phyloP scores from a whole-genome alignment of 2,329 filamentous ascomycete genomes.

The Lasiodiplodia sp. region DNA sequence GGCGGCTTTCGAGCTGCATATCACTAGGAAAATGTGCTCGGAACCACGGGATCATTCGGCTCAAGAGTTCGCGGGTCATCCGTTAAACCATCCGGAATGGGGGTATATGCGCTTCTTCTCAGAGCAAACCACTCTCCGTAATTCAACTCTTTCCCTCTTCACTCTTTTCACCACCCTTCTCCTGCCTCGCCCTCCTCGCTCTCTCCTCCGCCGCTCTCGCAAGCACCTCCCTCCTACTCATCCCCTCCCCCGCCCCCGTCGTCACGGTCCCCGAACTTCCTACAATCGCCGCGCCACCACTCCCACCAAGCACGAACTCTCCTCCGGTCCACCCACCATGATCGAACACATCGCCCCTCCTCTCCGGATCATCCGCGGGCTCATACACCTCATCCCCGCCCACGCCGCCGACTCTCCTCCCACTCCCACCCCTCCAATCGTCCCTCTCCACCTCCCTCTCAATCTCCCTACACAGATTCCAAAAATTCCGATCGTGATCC shows the following conservation, averaged over 20 bases:
- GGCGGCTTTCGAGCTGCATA: too few species aligned
- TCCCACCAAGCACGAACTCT: slow-evolving; percentile 48
- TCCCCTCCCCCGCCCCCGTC: slow-evolving; percentile 47
- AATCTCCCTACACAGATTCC: slow-evolving; percentile 86
- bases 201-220: slow-evolving; percentile 77
- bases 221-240: slow-evolving; percentile 76
- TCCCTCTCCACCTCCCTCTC: slow-evolving; percentile 83
- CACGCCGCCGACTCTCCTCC: slow-evolving; percentile 48
- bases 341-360: slow-evolving; percentile 43
- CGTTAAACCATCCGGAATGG: too few species aligned
- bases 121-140: too few species aligned
- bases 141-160: slow-evolving; percentile 30
- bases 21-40: too few species aligned
- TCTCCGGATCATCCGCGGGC: slow-evolving; percentile 32
- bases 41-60: too few species aligned
- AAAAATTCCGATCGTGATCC: slow-evolving; percentile 86
- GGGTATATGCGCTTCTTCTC: too few species aligned
- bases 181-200: slow-evolving; percentile 58
- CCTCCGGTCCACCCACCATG: slow-evolving; percentile 55
- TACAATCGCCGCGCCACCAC: slow-evolving; percentile 36
- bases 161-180: slow-evolving; percentile 44
- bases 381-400: slow-evolving; percentile 42
- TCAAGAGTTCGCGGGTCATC: too few species aligned
- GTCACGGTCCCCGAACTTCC: slow-evolving; percentile 37
- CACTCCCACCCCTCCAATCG: slow-evolving; percentile 75